Percentiles rank a stretch among this genome's conserved stretches.
phyloP scores from a whole-genome alignment of 805 yeast genomes.

The Metschnikowia corniflorae region DNA sequence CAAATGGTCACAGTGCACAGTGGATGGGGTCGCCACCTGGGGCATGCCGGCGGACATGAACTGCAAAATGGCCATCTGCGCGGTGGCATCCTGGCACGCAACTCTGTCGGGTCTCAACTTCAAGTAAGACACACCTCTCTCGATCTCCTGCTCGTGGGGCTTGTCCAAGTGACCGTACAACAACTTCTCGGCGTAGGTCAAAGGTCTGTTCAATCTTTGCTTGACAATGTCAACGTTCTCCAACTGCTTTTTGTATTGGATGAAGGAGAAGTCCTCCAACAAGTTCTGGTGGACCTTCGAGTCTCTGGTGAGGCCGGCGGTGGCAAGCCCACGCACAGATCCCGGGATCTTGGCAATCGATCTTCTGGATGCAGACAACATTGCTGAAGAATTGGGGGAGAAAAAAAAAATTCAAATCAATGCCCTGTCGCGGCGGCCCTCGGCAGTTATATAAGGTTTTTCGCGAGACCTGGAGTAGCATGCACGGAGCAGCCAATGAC shows the following conservation, averaged over 20 bases:
- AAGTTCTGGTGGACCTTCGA: slow-evolving; percentile 54
- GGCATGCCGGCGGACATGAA: slow-evolving; percentile 95
- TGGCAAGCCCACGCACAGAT: slow-evolving; percentile 22
- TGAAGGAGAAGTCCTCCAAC: slow-evolving; percentile 78
- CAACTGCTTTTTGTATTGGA: slow-evolving; percentile 86
- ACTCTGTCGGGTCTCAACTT: slow-evolving; percentile 97
- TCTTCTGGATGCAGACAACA: slow-evolving; percentile 44
- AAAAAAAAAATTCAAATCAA: slow-evolving; percentile 4
- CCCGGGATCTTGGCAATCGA: slow-evolving; percentile 22
- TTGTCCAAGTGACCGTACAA: slow-evolving; percentile 92
- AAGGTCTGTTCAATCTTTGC: slow-evolving; percentile 78
- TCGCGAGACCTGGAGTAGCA: slow-evolving; percentile 14
- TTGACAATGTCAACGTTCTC: slow-evolving; percentile 85
- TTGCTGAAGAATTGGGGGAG: slow-evolving; percentile 14
- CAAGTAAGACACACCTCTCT: slow-evolving; percentile 86
- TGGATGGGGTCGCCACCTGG: slow-evolving; percentile 88
- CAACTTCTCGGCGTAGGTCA: slow-evolving; percentile 93
- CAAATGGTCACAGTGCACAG: slow-evolving; percentile 97
- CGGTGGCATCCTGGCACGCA: slow-evolving; percentile 98
- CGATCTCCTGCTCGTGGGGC: slow-evolving; percentile 81
- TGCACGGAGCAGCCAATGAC: slow-evolving; percentile 21
- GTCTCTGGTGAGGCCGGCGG: slow-evolving; percentile 22
- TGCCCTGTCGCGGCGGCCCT: slow-evolving; percentile 6
- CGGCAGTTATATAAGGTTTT: slow-evolving; percentile 11
- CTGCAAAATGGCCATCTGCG: slow-evolving; percentile 96